Percentiles rank a stretch among this genome's conserved stretches.
Evolutionary conservation across 495 filamentous ascomycete species (phyloP).

Genomic region (Lentithecium fluviatile): DNA sequence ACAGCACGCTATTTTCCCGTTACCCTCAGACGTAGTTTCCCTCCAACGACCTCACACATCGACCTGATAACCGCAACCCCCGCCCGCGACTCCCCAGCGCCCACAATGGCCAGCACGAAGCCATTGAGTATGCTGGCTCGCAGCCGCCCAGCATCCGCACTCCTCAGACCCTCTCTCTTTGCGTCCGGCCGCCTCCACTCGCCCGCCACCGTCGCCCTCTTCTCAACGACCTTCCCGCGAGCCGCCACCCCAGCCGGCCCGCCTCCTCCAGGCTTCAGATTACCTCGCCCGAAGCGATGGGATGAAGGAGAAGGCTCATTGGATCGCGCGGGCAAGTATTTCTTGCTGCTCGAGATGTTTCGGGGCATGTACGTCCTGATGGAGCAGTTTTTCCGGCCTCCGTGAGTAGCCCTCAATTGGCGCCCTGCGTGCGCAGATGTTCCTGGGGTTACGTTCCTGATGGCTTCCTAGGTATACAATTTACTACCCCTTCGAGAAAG

Average conservation of each 20-base stretch:
- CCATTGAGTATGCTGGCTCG: conserved; percentile 41
- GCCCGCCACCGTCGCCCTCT: conserved; percentile 54
- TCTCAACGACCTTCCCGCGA: conserved; percentile 60
- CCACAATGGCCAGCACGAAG: conserved; percentile 38
- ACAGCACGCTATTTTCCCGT: conserved; percentile 8
- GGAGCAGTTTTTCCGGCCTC: conserved; percentile 97
- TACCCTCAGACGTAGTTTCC: neutral
- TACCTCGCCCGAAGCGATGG: conserved; percentile 65
- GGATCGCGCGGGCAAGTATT: conserved; percentile 85
- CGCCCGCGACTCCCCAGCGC: conserved; percentile 14
- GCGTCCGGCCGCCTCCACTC: conserved; percentile 28
- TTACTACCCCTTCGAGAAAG: conserved; percentile 98
- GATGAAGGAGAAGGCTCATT: conserved; percentile 69
- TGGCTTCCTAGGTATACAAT: conserved; percentile 75
- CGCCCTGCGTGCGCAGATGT: neutral
- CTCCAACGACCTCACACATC: conserved; percentile 8
- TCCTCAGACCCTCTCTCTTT: conserved; percentile 24
- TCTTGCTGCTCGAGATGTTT: conserved; percentile 90
- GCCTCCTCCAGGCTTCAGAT: conserved; percentile 73
- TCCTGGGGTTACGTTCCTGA: conserved; percentile 4
- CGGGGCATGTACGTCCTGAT: conserved; percentile 96
- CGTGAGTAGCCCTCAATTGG: conserved; percentile 60
- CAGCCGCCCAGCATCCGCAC: conserved; percentile 25
- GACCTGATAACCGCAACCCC: conserved; percentile 12
- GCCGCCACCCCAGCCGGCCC: conserved; percentile 73